Base-by-base conservation (phyloP, 2,329 filamentous ascomycete genomes). In the Niveomyces coronatus region DNA sequence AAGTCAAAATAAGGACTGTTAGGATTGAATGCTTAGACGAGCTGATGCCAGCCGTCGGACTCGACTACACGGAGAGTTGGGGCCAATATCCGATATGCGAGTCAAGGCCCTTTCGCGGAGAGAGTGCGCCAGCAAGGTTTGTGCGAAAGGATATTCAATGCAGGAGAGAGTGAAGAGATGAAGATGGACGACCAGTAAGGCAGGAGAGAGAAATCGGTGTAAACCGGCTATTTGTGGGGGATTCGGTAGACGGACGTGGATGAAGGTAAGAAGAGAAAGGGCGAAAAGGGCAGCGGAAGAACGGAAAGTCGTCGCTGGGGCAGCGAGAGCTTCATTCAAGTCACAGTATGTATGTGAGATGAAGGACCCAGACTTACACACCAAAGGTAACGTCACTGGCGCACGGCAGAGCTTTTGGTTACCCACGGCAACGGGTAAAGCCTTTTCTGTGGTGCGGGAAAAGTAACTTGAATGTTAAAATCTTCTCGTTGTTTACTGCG, bases 151-250 rank as follows among this genome's bases (percentile, higher is more conserved):
- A 24, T 8, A 7, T 13, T 24, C 8, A 7, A 24, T 8, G 8
- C 8, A 8, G 23, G 26, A 6, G 26, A n/a, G 9, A n/a, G 27
- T 5, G 29, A 39, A 9, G 35, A 37, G 14, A n/a, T 24, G 28
- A 22, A 18, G 22, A n/a, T n/a, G n/a, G n/a, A n/a, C n/a, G n/a
- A n/a, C n/a, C n/a, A n/a, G n/a, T n/a, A 30, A 20, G 19, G 14
- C 15, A 27, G 35, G 35, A 28, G 35, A 19, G 10, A 33, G 28
- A 16, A 26, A 20, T 5, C 30, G 36, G 36, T 33, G 35, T 39
- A 39, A 32, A 28, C 33, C 36, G 36, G 36, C 29, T 39, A 39
- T 39, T 32, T 39, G 36, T 39, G 36, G 36, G 36, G 36, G 36
- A 33, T n/a, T 23, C 31, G 33, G 27, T 17, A 15, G 18, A 31